Evolutionary conservation across 2,329 filamentous ascomycete genomes (phyloP).

Genomic region (Phialophora chinensis): DNA sequence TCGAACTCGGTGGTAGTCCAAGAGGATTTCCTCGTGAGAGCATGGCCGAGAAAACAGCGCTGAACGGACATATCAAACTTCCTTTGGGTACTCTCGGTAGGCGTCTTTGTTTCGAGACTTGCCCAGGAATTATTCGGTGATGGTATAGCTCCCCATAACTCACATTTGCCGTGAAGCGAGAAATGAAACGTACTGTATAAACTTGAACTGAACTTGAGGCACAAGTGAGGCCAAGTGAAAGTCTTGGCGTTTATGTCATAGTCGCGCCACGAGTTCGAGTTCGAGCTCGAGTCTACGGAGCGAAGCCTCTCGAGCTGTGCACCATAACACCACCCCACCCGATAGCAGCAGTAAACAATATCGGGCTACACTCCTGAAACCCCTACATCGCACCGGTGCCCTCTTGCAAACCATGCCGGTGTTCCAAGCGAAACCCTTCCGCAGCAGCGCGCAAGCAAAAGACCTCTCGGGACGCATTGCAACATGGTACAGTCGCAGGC

Average conservation of each 20-base stretch:
- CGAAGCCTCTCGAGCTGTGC: not conserved
- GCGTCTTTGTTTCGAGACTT: not conserved
- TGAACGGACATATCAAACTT: not conserved
- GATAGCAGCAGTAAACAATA: not conserved
- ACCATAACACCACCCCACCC: not conserved
- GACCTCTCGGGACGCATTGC: conserved; percentile 60
- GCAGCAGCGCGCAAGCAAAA: conserved; percentile 45
- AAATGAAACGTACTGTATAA: not conserved
- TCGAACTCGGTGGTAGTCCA: conserved; percentile 10
- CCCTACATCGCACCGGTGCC: not conserved
- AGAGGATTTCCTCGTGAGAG: conserved; percentile 9
- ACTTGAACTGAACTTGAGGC: not conserved
- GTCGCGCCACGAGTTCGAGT: conserved; percentile 6
- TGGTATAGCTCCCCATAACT: not conserved
- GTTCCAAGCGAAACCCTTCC: conserved; percentile 75
- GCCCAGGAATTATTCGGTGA: not conserved
- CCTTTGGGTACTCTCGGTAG: not conserved
- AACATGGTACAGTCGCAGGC: conserved; percentile 74
- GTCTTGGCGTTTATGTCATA: conserved; percentile 3
- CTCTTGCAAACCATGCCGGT: conserved; percentile 56
- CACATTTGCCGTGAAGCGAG: not conserved
- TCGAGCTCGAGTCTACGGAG: not conserved
- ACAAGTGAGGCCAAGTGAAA: not conserved
- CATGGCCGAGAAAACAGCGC: conserved; percentile 10
- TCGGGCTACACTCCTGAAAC: not conserved